Percentiles rank a stretch among this genome's conserved stretches.
phyloP scores from a whole-genome alignment of 495 filamentous ascomycete species.

The Lineolata rhizophorae region DNA sequence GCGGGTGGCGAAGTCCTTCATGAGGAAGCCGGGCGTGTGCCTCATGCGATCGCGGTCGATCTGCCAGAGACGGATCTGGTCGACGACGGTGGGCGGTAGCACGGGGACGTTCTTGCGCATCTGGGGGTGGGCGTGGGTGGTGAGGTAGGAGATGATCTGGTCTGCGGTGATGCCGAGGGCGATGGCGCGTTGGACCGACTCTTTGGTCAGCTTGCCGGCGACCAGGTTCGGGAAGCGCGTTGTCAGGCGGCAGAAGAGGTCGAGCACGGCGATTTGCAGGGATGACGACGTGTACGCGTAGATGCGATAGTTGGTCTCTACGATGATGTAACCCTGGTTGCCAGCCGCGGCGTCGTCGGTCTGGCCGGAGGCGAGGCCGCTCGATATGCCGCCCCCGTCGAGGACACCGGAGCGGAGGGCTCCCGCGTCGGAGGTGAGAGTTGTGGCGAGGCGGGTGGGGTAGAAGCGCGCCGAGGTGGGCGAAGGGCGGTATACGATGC shows the following conservation, averaged over 20 bases:
- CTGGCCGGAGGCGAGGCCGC: conserved; percentile 12
- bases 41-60: conserved; percentile 87
- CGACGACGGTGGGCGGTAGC: conserved; percentile 83
- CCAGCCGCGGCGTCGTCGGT: conserved; percentile 17
- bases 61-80: conserved; percentile 96
- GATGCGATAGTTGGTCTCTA: conserved; percentile 97
- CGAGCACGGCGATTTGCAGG: conserved; percentile 82
- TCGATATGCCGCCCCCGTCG: no score
- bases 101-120: conserved; percentile 52
- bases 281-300: conserved; percentile 92
- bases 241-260: conserved; percentile 64
- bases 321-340: conserved; percentile 64
- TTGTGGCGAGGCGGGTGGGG: conserved; percentile 84
- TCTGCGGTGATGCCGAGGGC: conserved; percentile 78
- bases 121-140: conserved; percentile 78
- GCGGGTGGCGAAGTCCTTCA: conserved; percentile 61
- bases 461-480: conserved; percentile 44
- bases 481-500: conserved; percentile 55
- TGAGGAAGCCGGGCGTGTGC: conserved; percentile 58
- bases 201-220: conserved; percentile 66
- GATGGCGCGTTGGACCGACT: conserved; percentile 69
- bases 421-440: conserved; percentile 64
- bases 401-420: conserved; percentile 33
- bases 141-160: conserved; percentile 73
- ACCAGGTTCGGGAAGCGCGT: conserved; percentile 85